Base-by-base conservation (phyloP, 176 grass and related monocot genomes). In the Luzula sylvatica region DNA sequence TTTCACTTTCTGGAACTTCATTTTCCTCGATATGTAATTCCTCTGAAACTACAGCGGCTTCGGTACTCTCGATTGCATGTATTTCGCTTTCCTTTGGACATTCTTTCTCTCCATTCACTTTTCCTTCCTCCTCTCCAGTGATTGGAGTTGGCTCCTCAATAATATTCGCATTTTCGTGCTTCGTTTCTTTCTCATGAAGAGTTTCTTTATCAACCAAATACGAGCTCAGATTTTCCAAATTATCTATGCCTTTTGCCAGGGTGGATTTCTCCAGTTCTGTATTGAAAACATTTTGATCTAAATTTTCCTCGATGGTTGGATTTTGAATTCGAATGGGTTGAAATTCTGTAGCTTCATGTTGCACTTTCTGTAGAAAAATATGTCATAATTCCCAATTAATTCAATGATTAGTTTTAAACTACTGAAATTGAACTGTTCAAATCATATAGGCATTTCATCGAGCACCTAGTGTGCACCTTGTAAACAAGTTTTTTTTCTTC, bases 331-430 rank as follows among this genome's bases (percentile, higher is more conserved):
- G 23, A 47, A 63, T 46, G 18, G 58, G n/a, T 47, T 63, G 23
- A 16, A 63, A 48, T 5, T 63, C 23, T 63, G 19, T 48, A 6
- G 42, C 42, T 63, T 63, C 58, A 19, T 46, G 42, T 23, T 23
- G 19, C 4, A 21, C 43, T 32, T 30, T 35, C 59, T 64, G 59
- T 29, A 43, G 20, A 20, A 15, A 41, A 15, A 48, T n/a, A 18
- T 35, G 30, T 4, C 9, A 35, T 35, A 12, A 17, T 16, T 15
- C 4, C 41, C 24, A 1, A 42, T 59, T 20, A 61, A 35, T 35
- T 35, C 9, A 38, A 27, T 25, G 24, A 38, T 26, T 45, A 25
- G 0, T 7, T 35, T 35, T 35, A 35, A 35, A 2, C 30, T 35
- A 9, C 9, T 35, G 30, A 35, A 35, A 35, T 35, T 35, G 1